These are phyloP conservation scores for Nitzschia sp. DNA, from an alignment of 108 stramenopile species.

Conservation along the genomic window DNA sequence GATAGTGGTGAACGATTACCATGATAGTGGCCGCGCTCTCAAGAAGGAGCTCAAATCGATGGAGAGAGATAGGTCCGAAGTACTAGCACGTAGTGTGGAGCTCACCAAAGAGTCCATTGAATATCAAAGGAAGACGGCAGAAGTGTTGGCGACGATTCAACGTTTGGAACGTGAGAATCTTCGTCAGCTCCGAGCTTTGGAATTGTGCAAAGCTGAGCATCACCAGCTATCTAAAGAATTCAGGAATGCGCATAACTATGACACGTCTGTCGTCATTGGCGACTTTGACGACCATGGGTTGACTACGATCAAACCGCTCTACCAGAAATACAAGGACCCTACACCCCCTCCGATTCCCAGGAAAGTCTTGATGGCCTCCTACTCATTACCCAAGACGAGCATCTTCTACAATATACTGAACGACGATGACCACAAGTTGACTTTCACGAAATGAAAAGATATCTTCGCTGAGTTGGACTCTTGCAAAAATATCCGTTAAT, in stretches of 20 bases:
- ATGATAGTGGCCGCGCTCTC: neutral
- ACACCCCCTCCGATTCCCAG: neutral
- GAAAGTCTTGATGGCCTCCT: neutral
- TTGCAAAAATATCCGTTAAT: no score
- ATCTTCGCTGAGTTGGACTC: no score
- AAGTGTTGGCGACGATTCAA: neutral
- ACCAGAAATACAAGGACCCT: neutral
- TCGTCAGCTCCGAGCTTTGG: neutral
- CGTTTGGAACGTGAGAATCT: slow-evolving; percentile 6
- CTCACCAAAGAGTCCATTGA: neutral
- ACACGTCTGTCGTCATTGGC: neutral
- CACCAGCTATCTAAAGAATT: neutral
- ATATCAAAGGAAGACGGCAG: neutral
- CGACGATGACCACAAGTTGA: slow-evolving; percentile 18
- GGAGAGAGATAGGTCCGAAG: neutral
- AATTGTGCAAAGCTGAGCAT: neutral
- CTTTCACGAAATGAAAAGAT: slow-evolving; percentile 2
- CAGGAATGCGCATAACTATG: neutral
- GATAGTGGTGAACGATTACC: slow-evolving; percentile 14
- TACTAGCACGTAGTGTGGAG: neutral
- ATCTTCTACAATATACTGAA: slow-evolving; percentile 15
- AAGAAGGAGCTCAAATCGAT: slow-evolving; percentile 7
- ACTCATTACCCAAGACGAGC: slow-evolving; percentile 4
- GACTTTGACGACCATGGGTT: neutral
- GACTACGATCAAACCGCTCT: neutral